phyloP scores from a whole-genome alignment of 257 asterid species.

The Rhazya stricta region DNA sequence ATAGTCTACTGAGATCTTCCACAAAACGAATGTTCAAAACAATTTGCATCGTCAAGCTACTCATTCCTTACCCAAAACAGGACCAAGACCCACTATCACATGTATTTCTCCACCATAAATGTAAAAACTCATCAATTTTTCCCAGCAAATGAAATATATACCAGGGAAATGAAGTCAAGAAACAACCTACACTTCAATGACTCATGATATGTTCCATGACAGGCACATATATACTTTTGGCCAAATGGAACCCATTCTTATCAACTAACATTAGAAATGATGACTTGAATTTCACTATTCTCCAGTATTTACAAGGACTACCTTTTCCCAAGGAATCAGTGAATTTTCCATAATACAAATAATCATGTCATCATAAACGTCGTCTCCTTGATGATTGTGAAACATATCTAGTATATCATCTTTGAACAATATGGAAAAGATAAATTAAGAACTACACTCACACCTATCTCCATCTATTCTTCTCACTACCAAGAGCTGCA shows the following conservation, averaged over 20 bases:
- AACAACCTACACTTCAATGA: background rate
- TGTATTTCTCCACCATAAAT: background rate
- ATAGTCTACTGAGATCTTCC: background rate
- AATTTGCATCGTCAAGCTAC: background rate
- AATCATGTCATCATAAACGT: background rate
- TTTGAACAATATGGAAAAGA: background rate
- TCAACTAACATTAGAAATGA: background rate
- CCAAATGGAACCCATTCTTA: background rate
- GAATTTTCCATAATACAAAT: background rate
- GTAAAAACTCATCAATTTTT: background rate
- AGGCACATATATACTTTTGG: background rate
- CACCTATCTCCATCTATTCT: slow-evolving; percentile 24
- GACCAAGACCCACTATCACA: background rate
- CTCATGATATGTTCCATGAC: background rate
- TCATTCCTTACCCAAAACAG: background rate
- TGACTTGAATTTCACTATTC: slow-evolving; percentile 2
- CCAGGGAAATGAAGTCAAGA: background rate
- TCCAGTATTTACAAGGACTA: slow-evolving; percentile 11
- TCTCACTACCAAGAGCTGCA: slow-evolving; percentile 20
- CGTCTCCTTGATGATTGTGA: background rate
- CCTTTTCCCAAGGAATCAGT: slow-evolving; percentile 2
- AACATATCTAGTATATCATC: background rate
- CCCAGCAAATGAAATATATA: background rate
- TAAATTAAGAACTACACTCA: slow-evolving; percentile 3
- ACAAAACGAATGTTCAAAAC: background rate